Evolutionary conservation across 495 filamentous ascomycete genomes (phyloP), one percentile per base, ranked within the genome.

Genomic region (Beverwykella pulmonaria): DNA sequence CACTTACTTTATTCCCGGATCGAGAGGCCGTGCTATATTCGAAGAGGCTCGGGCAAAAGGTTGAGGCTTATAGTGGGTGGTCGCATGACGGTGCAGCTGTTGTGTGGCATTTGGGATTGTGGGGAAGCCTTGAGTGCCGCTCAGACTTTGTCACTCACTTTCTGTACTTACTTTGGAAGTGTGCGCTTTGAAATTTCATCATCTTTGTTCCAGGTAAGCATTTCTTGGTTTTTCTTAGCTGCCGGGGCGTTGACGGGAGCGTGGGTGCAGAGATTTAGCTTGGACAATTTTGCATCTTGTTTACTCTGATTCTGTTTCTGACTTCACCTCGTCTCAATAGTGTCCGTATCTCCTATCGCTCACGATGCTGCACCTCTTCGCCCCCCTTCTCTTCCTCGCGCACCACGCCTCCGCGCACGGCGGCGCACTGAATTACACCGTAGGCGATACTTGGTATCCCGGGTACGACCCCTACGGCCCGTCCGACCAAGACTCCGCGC

Each of bases 361-460:
- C 55, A 55, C 32, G 17, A 68, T 68, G 65, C 26, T 29, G 27
- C 53, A 55, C 1, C 2, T 63, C 26, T 22, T 59, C 9, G 53
- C 60, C 3, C 50, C 55, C 15, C 29, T 61, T 25, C n/a, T 62
- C 7, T 53, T 44, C 41, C 58, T 70, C 22, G 47, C 63, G 4
- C 53, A 56, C 12, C 57, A 46, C n/a, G 50, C 46, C 20, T 47
- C 49, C 29, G 83, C 80, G 49, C 83, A 87, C 69, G 84, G 84
- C 53, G 84, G 82, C 65, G 83, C 85, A 41, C 81, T 82, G 27
- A 81, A 79, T 71, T 87, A 87, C 75, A 77, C 81, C 46, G 82
- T 87, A 57, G 82, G 69, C 48, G 78, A 81, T 48, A 80, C 73
- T 61, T 81, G 67, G 20, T 85, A 83, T 67, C 78, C 77, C 20